Evolutionary conservation across 169 alveolate species (phyloP), one percentile per base, ranked within the genome.

Genomic region (Miamiensis avidus): DNA sequence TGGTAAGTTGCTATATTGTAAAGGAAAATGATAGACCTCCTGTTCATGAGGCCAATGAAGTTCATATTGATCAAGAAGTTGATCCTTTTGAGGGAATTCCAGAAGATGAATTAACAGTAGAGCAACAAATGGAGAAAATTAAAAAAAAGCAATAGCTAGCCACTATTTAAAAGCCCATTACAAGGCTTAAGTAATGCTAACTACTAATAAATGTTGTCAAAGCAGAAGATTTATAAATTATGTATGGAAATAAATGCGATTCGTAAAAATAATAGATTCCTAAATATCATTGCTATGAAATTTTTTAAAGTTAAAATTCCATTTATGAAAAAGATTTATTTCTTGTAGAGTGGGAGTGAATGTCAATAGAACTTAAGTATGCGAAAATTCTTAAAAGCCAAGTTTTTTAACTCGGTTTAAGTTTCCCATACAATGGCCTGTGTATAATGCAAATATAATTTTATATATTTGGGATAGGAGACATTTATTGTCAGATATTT

Each of bases 21-120:
- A 95, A 96, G 0, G 94, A 95, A 25, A 92, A 92, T 25, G 98
- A 95, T 82, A 78, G 93, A 30, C 97, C 96, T 25, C 98, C 98
- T 0, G 95, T 93, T 64, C 98, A 95, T 88, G 93, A 92, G 34
- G 89, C 84, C 78, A 93, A 91, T 28, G 94, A 93, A 30, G 79
- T 74, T 26, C 82, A 87, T n/a, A 79, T 89, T 29, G 86, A 91
- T 31, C 95, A 92, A 69, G 95, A 91, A 34, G 94, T 86, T 72
- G 96, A 83, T 29, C 88, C 78, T 1, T 95, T 92, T 85, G 95
- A 90, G 4, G 96, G 91, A 16, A 32, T 78, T 6, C 82, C 92
- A 1, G 92, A 87, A 31, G 96, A 93, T 29, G 72, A 88, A 74
- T 30, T 93, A 34, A 83, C 91, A 28, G 93, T 91, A 32, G 96